phyloP scores from a whole-genome alignment of 2,329 filamentous ascomycete species.

The Verticillium tricorpus region DNA sequence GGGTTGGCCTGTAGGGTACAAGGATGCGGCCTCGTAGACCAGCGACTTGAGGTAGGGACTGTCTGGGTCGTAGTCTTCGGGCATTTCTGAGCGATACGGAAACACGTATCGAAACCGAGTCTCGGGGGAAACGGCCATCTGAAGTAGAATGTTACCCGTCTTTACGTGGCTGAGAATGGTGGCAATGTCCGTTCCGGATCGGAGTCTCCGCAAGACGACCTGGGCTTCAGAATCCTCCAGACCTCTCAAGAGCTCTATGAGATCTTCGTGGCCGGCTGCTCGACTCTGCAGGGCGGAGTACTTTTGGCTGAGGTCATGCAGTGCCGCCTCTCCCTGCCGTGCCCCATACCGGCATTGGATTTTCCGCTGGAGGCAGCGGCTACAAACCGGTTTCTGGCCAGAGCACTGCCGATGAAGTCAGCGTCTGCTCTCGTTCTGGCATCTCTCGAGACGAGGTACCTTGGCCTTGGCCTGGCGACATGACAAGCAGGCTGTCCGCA shows the following conservation, averaged over 20 bases:
- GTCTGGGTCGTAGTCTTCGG: constrained; percentile 4
- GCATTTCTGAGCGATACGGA: constrained; percentile 24
- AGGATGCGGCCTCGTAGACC: constrained; percentile 18
- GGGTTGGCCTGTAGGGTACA: neutral
- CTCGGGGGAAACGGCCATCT: constrained; percentile 31
- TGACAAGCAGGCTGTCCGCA: neutral
- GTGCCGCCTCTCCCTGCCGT: neutral
- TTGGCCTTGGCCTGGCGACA: neutral
- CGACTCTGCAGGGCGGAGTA: neutral
- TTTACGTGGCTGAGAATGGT: constrained; percentile 27
- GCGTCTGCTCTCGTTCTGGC: neutral
- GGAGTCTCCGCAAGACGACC: constrained; percentile 27
- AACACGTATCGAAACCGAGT: constrained; percentile 33
- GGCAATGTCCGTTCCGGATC: constrained; percentile 24
- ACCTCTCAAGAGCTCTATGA: neutral
- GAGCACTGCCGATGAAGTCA: neutral
- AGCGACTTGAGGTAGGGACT: constrained; percentile 22
- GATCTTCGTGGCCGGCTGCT: neutral
- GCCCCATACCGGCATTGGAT: neutral
- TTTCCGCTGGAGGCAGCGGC: neutral
- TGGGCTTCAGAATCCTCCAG: constrained; percentile 20
- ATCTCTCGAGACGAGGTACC: neutral
- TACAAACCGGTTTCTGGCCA: neutral
- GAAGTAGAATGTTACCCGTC: constrained; percentile 30
- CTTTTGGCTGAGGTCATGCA: neutral